A percentile compares a stretch with the other conserved stretches of the same genome.
These are phyloP conservation scores for Argentina anserina DNA, from an alignment of 306 rosid species.

Conservation along the genomic window DNA sequence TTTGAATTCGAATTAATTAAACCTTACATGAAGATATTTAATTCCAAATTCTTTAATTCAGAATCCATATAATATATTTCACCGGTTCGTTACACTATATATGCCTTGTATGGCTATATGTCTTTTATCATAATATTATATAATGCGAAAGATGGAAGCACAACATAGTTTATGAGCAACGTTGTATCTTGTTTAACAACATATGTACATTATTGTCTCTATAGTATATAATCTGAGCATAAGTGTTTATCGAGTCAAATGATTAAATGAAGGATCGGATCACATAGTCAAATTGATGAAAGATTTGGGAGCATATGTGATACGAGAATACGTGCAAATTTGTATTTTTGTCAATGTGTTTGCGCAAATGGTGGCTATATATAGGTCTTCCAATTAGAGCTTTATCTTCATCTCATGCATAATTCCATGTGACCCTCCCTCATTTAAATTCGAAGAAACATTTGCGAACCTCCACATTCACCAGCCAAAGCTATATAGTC, in stretches of 20 bases:
- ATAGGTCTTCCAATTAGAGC: neutral
- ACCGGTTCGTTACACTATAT: neutral
- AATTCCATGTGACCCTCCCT: conserved; percentile 37
- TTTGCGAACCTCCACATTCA: conserved; percentile 6
- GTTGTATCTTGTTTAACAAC: neutral
- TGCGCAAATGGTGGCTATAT: conserved; percentile 21
- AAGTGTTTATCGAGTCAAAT: conserved; percentile 1
- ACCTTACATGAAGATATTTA: neutral
- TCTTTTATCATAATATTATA: neutral
- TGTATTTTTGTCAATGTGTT: conserved; percentile 2
- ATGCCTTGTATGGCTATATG: neutral
- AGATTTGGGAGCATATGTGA: neutral
- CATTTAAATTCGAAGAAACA: conserved; percentile 5
- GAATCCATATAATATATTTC: too few relatives aligned
- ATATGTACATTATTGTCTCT: neutral
- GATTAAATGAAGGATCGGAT: too few relatives aligned
- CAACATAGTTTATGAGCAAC: neutral
- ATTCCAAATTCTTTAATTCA: neutral
- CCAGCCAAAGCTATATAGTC: neutral
- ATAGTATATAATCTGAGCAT: neutral
- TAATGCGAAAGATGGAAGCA: neutral
- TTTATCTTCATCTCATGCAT: conserved; percentile 22
- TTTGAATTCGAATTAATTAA: too few relatives aligned
- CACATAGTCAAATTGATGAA: conserved; percentile 19
- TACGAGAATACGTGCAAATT: conserved; percentile 25